Evolutionary conservation across 768 basidiomycete species (phyloP).

Genomic region (Termitomyces sp.): DNA sequence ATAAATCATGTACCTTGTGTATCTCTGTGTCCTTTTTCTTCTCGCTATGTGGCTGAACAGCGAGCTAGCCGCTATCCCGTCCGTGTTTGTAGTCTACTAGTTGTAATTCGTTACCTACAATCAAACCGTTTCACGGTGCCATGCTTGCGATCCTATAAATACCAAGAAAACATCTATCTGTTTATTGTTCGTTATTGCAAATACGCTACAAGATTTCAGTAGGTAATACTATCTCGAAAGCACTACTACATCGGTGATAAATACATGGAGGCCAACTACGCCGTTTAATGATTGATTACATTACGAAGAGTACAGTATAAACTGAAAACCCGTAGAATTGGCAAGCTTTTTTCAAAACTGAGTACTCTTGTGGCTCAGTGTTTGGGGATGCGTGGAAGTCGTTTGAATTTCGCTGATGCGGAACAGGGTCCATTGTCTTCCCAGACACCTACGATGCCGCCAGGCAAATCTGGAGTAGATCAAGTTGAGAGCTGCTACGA

Average conservation of each 20-base stretch:
- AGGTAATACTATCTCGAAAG: background rate
- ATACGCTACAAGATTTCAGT: background rate
- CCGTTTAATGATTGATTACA: background rate
- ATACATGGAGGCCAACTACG: background rate
- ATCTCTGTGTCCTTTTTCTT: background rate
- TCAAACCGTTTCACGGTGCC: background rate
- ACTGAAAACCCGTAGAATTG: background rate
- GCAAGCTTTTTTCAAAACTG: background rate
- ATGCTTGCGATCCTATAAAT: too few relatives aligned
- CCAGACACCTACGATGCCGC: slow-evolving; percentile 8
- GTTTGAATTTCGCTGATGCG: background rate
- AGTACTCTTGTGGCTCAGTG: background rate
- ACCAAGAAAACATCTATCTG: background rate
- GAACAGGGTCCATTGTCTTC: slow-evolving; percentile 6
- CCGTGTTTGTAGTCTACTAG: background rate
- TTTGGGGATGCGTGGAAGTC: slow-evolving; percentile 3
- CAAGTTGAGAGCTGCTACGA: background rate
- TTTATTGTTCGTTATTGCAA: background rate
- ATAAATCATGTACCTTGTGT: slow-evolving; percentile 10
- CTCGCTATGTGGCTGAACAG: background rate
- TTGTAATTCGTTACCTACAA: background rate
- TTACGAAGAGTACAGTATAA: background rate
- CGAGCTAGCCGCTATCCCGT: background rate
- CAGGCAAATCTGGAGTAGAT: slow-evolving; percentile 4
- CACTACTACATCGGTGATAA: background rate